These are phyloP conservation scores for Tylopilus intermedius DNA, from an alignment of 768 basidiomycete genomes.

Conservation along the genomic window DNA sequence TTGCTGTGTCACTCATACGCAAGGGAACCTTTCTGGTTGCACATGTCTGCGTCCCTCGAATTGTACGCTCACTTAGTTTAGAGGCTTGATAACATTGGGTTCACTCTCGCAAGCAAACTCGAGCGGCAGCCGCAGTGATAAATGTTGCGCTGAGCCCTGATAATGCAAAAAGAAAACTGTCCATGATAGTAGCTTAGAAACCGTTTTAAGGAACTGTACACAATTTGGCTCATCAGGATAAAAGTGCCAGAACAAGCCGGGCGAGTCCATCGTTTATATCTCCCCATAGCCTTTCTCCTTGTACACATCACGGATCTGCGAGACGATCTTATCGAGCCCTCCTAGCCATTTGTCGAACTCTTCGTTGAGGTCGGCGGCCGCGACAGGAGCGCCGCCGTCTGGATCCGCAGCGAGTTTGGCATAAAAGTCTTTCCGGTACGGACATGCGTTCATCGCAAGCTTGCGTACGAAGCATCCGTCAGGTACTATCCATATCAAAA, in stretches of 20 bases:
- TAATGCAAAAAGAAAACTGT: too few relatives aligned
- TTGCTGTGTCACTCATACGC: too few relatives aligned
- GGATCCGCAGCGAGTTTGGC: conserved; percentile 54
- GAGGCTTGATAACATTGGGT: too few relatives aligned
- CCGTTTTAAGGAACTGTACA: background rate
- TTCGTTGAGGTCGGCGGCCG: conserved; percentile 47
- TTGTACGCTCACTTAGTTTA: too few relatives aligned
- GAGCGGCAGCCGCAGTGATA: too few relatives aligned
- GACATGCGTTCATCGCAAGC: conserved; percentile 59
- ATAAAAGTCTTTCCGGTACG: conserved; percentile 60
- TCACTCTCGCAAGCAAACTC: too few relatives aligned
- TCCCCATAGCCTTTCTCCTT: conserved; percentile 52
- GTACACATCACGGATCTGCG: conserved; percentile 49
- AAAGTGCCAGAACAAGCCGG: too few relatives aligned
- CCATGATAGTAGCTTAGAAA: background rate
- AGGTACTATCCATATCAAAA: background rate
- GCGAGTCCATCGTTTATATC: conserved; percentile 5
- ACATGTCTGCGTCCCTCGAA: too few relatives aligned
- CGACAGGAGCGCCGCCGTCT: conserved; percentile 42
- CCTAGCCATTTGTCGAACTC: conserved; percentile 58
- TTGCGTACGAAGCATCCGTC: background rate
- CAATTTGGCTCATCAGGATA: background rate
- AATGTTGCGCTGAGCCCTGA: too few relatives aligned
- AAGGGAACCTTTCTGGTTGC: too few relatives aligned
- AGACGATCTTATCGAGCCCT: conserved; percentile 50